Conservation (phyloP, 2,329 filamentous ascomycete species). For the Xylariaceae sp. region DNA sequence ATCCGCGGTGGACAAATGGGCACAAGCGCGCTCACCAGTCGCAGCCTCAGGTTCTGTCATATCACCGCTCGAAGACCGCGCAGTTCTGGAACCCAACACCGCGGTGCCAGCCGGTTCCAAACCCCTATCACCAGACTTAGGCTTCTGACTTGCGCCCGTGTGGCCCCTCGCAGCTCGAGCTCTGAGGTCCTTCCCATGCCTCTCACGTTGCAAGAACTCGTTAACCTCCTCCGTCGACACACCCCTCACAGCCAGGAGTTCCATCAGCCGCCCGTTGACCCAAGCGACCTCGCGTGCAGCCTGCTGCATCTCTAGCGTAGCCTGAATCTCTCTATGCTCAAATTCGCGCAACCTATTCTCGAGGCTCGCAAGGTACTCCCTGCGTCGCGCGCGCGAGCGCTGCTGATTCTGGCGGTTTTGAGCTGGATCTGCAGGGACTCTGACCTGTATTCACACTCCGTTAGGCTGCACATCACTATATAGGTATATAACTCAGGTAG, state of each 20-base stretch:
- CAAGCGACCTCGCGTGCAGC: constrained; percentile 56
- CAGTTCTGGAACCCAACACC: too few species aligned
- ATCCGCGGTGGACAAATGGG: too few species aligned
- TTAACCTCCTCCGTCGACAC: constrained; percentile 48
- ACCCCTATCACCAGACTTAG: too few species aligned
- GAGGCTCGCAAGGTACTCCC: constrained; percentile 56
- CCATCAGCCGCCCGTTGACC: constrained; percentile 54
- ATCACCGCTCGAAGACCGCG: too few species aligned
- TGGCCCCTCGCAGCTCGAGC: too few species aligned
- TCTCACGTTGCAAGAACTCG: constrained; percentile 37
- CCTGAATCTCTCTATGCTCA: constrained; percentile 54
- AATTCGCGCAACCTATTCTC: constrained; percentile 53
- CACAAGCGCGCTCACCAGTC: too few species aligned
- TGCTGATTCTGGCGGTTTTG: constrained; percentile 57
- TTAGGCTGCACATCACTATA: too few species aligned
- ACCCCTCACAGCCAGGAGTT: constrained; percentile 49
- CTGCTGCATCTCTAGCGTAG: constrained; percentile 59
- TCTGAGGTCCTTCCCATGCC: constrained; percentile 40
- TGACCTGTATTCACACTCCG: too few species aligned
- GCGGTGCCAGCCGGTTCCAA: too few species aligned
- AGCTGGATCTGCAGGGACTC: constrained; percentile 27
- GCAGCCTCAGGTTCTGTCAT: too few species aligned
- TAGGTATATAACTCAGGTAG: too few species aligned
- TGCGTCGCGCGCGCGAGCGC: constrained; percentile 56
- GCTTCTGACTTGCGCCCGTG: constrained; percentile 15